Evolutionary conservation across 2,329 filamentous ascomycete genomes (phyloP), one percentile per base, ranked within the genome.

Genomic region (Aspergillus glaucus): DNA sequence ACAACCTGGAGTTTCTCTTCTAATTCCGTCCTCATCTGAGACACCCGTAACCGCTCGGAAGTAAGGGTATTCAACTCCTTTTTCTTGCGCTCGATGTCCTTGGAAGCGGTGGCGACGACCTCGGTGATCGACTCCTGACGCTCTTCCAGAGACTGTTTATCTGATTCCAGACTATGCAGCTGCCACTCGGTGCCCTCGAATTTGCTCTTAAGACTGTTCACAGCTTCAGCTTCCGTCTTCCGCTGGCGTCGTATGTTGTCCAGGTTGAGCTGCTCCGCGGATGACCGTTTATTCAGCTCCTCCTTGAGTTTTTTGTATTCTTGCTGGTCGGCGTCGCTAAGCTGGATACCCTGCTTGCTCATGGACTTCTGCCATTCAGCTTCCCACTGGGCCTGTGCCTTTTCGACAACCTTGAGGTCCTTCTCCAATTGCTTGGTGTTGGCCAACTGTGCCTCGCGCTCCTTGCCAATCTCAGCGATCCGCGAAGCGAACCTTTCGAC

Each of bases 1-100:
- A 92, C 83, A 50, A 91, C 87, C 53, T 88, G 84, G 6, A 97
- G 79, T 67, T 95, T 92, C 69, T 96, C 91, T 56, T 98, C 91
- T 2, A 95, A 80, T 63, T 97, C 93, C 0, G 87, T 93, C 47
- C 86, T 82, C 63, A 85, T 84, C 63, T 94, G 87, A 46, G 88
- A 86, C 7, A 87, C 84, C 45, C 89, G 82, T 7, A 91, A 79
- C 44, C 88, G 84, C 64, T 94, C 88, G 1, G 90, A 95, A 53
- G 88, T 86, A 37, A 94, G 76, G 47, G 85, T 81, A 64, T 95
- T 93, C 63, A 90, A 87, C 51, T 93, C 87, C 64, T 92, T 94
- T 72, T 95, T 95, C 75, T 95, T 97, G 21, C 75, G 72, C 26
- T 90, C 85, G 44, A 95, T 87, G n/a, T 93, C 86, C 52, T 81